phyloP scores from a whole-genome alignment of 768 basidiomycete species.

The Imleria badia region DNA sequence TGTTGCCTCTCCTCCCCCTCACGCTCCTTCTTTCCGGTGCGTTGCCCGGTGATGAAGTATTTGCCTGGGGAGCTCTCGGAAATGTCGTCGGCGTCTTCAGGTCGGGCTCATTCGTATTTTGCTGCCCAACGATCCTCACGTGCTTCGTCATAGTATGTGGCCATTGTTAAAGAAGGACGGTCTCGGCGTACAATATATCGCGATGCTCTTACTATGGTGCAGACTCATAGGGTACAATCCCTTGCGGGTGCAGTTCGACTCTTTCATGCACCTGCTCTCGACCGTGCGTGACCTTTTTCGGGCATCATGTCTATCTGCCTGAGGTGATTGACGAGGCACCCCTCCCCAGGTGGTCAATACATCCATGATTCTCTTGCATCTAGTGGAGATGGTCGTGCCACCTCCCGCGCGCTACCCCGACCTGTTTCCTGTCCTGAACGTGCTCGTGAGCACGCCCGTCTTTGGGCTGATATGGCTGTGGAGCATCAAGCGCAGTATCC shows the following conservation, averaged over 20 bases:
- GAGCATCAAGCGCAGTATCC: constrained; percentile 79
- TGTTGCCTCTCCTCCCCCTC: constrained; percentile 83
- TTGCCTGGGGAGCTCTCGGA: constrained; percentile 38
- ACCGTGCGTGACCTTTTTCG: constrained; percentile 37
- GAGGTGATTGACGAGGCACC: background rate
- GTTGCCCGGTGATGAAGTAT: constrained; percentile 24
- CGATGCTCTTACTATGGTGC: constrained; percentile 76
- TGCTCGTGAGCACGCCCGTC: constrained; percentile 75
- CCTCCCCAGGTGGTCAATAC: constrained; percentile 50
- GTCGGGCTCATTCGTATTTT: constrained; percentile 40
- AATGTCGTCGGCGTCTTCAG: constrained; percentile 89
- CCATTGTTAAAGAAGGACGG: constrained; percentile 82
- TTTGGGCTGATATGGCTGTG: constrained; percentile 86
- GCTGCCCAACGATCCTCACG: background rate
- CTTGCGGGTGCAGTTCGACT: constrained; percentile 40
- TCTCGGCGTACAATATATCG: constrained; percentile 70
- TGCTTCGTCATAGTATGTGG: constrained; percentile 72
- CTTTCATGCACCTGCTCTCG: constrained; percentile 55
- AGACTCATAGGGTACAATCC: constrained; percentile 77
- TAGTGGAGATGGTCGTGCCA: constrained; percentile 56
- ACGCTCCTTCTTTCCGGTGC: constrained; percentile 68
- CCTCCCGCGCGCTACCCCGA: constrained; percentile 83
- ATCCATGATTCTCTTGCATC: constrained; percentile 55
- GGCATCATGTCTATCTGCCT: background rate
- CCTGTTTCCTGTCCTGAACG: constrained; percentile 81